These are phyloP conservation scores for Scutellaria baicalensis DNA, from an alignment of 257 asterid species.

Conservation along the genomic window DNA sequence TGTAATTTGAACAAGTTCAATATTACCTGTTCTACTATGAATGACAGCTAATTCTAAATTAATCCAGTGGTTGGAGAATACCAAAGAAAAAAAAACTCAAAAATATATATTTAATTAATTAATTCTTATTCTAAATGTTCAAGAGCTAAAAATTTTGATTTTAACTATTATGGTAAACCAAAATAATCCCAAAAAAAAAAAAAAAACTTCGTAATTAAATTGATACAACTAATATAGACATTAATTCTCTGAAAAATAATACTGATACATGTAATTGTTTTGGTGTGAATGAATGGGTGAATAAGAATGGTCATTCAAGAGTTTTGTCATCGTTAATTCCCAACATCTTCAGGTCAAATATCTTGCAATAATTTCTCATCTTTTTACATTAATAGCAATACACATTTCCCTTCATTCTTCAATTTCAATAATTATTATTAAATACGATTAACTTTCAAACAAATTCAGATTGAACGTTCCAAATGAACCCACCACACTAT, in stretches of 20 bases:
- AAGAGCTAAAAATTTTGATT: no score
- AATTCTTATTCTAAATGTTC: no score
- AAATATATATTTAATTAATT: no score
- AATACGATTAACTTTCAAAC: background rate
- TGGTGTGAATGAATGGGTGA: background rate
- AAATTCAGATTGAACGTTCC: slow-evolving; percentile 5
- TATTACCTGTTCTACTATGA: no score
- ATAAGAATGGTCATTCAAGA: background rate
- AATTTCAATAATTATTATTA: slow-evolving; percentile 3
- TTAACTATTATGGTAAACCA: no score
- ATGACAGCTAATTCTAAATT: no score
- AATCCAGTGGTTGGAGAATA: no score
- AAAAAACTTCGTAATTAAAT: no score
- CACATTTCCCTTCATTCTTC: background rate
- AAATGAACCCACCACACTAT: background rate
- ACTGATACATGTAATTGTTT: background rate
- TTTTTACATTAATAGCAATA: slow-evolving; percentile 12
- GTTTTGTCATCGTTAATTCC: background rate
- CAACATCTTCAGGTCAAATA: slow-evolving; percentile 17
- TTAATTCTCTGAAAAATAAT: background rate
- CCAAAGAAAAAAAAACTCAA: no score
- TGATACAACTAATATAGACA: no score
- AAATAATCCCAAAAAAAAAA: no score
- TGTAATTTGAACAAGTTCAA: no score
- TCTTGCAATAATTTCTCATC: background rate